Percentiles rank a stretch among this genome's conserved stretches.
These are phyloP conservation scores for Phellinidium pouzarii DNA, from an alignment of 1,284 basidiomycete species.

Conservation along the genomic window DNA sequence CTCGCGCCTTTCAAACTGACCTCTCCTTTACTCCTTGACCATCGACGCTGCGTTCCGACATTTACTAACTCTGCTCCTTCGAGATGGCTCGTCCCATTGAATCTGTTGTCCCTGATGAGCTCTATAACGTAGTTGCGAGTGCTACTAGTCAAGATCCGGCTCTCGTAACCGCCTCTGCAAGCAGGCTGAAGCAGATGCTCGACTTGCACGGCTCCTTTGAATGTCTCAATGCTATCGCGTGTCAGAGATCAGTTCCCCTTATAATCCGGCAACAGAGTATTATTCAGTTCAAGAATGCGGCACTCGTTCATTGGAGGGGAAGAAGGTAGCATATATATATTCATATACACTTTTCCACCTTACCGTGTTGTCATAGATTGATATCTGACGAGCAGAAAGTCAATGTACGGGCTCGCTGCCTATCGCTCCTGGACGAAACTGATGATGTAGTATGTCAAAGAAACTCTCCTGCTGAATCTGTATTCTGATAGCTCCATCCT, in stretches of 20 bases:
- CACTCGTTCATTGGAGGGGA: conserved; percentile 60
- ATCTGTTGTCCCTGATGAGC: conserved; percentile 48
- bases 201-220: conserved; percentile 63
- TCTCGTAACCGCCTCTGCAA: conserved; percentile 49
- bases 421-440: conserved; percentile 60
- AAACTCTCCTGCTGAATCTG: conserved; percentile 9
- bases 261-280: conserved; percentile 69
- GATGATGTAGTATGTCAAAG: conserved; percentile 54
- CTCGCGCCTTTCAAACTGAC: neutral
- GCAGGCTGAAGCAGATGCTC: conserved; percentile 58
- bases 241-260: conserved; percentile 48
- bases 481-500: conserved; percentile 4
- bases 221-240: conserved; percentile 65
- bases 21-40: neutral
- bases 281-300: conserved; percentile 77
- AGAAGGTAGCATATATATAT: conserved; percentile 42
- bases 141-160: conserved; percentile 67
- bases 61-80: neutral
- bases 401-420: conserved; percentile 51
- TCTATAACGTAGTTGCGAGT: conserved; percentile 55
- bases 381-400: conserved; percentile 57
- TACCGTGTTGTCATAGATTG: conserved; percentile 37
- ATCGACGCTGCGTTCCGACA: neutral
- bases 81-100: conserved; percentile 24
- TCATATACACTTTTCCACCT: neutral